Evolutionary conservation across 1,284 basidiomycete species (phyloP), one percentile per base, ranked within the genome.

Genomic region (Clitocybe nebularis): DNA sequence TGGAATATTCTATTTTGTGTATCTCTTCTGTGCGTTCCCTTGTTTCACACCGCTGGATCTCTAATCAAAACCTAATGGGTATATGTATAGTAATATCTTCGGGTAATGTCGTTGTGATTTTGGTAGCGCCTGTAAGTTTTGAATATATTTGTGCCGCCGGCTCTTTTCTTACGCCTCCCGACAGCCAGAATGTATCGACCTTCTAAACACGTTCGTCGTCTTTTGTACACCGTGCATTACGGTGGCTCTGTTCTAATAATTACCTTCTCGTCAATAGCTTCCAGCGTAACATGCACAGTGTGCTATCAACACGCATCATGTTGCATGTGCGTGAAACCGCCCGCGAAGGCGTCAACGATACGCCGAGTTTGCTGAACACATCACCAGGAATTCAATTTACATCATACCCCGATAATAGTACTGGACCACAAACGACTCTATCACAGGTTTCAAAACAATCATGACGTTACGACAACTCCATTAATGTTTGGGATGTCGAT

Each of bases 1-100:
- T 39, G 54, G 57, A 1, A 51, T 56, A n/a, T 49, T 46, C 11
- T 57, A 56, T 33, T 59, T 53, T 24, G 36, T 56, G 1, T 53
- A 50, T 39, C 30, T 57, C n/a, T 51, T 48, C 39, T 6, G 57
- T 54, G 20, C 20, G 48, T 45, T 14, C 19, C 13, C 4, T 32
- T 3, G 3, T 16, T 3, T 32, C 19, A 3, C 2, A 14, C 14
- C 7, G 28, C 11, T 5, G 28, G n/a, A 11, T 7, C 14, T 17
- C 7, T 5, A 17, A 4, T 17, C 7, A 32, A 8, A 11, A 8
- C 29, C 29, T 7, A 7, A 32, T 32, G 5, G n/a, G 7, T 7
- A n/a, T 16, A 9, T 11, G 13, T 9, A 32, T 11, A 52, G 48
- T 52, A 2, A 43, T 51, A 10, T 55, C 50, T 3, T 29, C 39